Evolutionary conservation across 495 filamentous ascomycete species (phyloP).

Genomic region (Podospora tetraspora): DNA sequence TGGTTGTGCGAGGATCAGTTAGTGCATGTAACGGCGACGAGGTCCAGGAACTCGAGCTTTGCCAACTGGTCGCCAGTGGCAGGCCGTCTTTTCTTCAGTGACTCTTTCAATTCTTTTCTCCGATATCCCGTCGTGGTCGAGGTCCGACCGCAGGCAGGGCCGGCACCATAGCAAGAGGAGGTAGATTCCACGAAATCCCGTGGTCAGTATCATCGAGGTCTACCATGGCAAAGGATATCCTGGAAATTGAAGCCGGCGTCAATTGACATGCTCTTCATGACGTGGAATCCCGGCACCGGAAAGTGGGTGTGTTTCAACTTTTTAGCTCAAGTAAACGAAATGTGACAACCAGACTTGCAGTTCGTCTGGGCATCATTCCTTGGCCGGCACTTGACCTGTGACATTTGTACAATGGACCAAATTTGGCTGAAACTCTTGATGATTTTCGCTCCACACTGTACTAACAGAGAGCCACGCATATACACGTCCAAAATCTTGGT

Average conservation of each 20-base stretch:
- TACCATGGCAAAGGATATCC: background rate
- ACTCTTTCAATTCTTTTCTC: too few species aligned
- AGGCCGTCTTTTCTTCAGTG: background rate
- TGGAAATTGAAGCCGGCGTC: background rate
- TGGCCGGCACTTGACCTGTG: background rate
- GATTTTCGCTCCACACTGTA: background rate
- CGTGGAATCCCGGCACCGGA: background rate
- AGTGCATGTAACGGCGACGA: background rate
- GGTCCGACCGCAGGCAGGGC: background rate
- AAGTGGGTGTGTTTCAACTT: background rate
- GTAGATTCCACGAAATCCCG: too few species aligned
- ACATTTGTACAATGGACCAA: background rate
- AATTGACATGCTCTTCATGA: background rate
- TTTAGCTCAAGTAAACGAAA: background rate
- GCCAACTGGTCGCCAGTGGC: background rate
- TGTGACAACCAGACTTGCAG: background rate
- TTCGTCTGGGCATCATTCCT: background rate
- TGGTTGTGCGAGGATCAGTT: too few species aligned
- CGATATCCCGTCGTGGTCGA: background rate
- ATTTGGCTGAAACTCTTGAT: background rate
- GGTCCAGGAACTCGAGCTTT: background rate
- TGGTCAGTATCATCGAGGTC: too few species aligned
- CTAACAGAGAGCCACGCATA: background rate
- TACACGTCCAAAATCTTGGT: background rate
- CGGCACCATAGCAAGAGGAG: background rate